Base-by-base conservation (phyloP, 208 protist species). In the Leishmania mexicana region DNA sequence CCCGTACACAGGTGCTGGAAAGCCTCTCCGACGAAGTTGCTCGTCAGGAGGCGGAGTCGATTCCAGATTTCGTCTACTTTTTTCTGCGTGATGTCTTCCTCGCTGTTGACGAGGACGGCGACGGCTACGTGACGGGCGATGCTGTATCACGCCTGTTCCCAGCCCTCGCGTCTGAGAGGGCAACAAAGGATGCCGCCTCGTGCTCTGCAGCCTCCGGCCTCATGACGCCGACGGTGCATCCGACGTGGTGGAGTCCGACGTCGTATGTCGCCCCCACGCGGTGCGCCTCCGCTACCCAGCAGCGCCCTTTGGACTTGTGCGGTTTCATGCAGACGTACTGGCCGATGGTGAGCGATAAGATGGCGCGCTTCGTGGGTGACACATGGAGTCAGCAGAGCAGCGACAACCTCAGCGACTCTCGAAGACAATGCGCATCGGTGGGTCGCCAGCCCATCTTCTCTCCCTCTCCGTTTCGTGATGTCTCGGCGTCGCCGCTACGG, bases 11-110 rank as follows among this genome's bases (percentile, higher is more conserved):
- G 35, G 83, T 80, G 1, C 78, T 85, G 21, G 47, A 38, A 2
- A 40, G 31, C n/a, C 78, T 85, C n/a, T 76, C 83, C 3, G 78
- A 85, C n/a, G 83, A 76, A 10, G 76, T 31, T n/a, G 83, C 78
- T 19, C 78, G 83, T 58, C 77, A 53, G 53, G 83, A 85, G 78
- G 77, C 72, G 74, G 77, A 79, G 72, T 28, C 83, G 21, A 74
- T 85, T 76, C 83, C 83, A 45, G 78, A 85, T 31, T 85, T 85
- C 78, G 82, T 85, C 31, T 85, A 85, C 83, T 51, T 57, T 28
- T 85, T 85, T 64, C 58, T 85, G 42, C 83, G 83, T 62, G 83
- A 85, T 62, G 83, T 80, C 65, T 88, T 88, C 49, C 76, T 80
- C 35, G 83, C 83, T 6, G 77, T 87, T 17, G 78, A 87, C 47